Conservation (phyloP, 2,329 filamentous ascomycete genomes). For the Fusarium sp. region DNA sequence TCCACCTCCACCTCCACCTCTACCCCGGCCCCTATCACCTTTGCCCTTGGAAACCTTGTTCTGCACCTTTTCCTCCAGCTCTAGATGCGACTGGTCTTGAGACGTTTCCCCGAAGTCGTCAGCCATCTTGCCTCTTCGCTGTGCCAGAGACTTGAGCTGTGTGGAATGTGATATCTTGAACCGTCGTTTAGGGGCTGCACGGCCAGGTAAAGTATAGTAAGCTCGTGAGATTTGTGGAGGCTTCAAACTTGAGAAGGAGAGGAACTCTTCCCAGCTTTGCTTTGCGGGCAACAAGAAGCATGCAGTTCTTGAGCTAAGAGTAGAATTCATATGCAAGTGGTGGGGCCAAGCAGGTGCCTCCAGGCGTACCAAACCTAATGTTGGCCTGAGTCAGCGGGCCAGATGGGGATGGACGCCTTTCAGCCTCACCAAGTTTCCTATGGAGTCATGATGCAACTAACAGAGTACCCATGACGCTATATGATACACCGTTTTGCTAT, state of each 20-base stretch:
- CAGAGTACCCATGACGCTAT: too few species aligned
- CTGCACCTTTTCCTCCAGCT: constrained; percentile 47
- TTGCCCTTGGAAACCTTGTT: constrained; percentile 40
- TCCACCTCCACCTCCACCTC: constrained; percentile 50
- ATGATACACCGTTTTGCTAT: too few species aligned
- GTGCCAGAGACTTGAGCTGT: constrained; percentile 2
- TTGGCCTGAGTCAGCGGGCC: constrained; percentile 48
- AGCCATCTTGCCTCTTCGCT: constrained; percentile 35
- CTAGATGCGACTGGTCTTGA: constrained; percentile 33
- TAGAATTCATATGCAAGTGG: neutral
- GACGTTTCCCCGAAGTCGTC: constrained; percentile 13
- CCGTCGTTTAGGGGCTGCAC: neutral
- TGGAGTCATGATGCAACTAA: neutral
- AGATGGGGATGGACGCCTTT: neutral
- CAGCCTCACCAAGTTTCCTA: neutral
- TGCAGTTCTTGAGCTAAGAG: neutral
- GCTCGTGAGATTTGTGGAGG: neutral
- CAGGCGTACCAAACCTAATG: neutral
- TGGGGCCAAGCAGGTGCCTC: constrained; percentile 15
- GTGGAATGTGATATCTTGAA: neutral
- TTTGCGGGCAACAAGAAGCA: constrained; percentile 15
- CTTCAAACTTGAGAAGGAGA: neutral
- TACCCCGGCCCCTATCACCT: constrained; percentile 41
- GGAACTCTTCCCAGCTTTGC: neutral
- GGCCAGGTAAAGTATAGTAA: neutral